Base-by-base conservation (phyloP, 192 early-diverging fungal species). In the Umbelopsis sp. region DNA sequence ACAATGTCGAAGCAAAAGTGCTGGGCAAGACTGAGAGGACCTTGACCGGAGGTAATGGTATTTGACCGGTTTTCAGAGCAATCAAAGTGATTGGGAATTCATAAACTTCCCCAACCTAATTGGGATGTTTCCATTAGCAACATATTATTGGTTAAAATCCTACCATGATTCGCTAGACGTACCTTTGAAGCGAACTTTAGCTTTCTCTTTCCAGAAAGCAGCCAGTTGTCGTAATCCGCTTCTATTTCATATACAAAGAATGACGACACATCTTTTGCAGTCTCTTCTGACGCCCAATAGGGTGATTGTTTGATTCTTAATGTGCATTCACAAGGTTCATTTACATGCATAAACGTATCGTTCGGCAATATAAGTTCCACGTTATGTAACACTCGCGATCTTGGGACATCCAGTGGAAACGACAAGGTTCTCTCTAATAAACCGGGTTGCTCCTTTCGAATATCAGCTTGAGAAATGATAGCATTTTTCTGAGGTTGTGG, bases 191-290 rank as follows among this genome's bases (percentile, higher is more conserved):
- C 31, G 68, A 92, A 88, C 24, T 80, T 69, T 44, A 85, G 62
- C 74, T 88, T 87, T 62, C 81, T 84, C 65, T 87, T 85, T 5
- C 90, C 90, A 25, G 88, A 82, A 24, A 92, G 68, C 3, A 92
- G 49, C 90, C 90, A 92, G 71, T 88, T 87, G 34, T 88, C 83
- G 66, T 90, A 84, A 68, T 92, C 90, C 1, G 86, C 83, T 41
- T 84, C 56, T 71, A 92, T 85, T 21, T 91, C 88, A 68, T 88
- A 92, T 62, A 69, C 81, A 47, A 86, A 84, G 36, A 86, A 86
- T 21, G 71, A 47, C 43, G 66, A 68, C 26, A 2, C 26, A 45
- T 66, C 26, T 14, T 76, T n/a, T 31, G 38, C 25, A 34, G 10
- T 53, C n/a, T 70, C 32, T 14, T 76, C 71, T 47, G 56, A 50